Evolutionary conservation across 768 basidiomycete species (phyloP).

Genomic region (Naganishia vaughanmartiniae): DNA sequence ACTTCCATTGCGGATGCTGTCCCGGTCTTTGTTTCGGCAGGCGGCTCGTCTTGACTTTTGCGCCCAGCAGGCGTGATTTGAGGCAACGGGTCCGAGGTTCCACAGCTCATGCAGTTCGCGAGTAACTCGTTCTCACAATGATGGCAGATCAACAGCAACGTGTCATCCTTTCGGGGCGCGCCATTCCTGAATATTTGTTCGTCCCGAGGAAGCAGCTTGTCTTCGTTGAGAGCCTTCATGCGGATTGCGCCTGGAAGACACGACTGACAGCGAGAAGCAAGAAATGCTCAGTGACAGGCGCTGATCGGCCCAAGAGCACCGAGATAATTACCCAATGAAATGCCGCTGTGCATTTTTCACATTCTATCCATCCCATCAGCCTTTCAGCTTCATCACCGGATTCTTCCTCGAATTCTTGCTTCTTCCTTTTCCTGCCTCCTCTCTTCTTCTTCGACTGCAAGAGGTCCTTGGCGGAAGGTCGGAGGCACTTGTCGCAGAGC

Average conservation of each 20-base stretch:
- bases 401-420: conserved; percentile 14
- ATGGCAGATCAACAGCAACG: conserved; percentile 2
- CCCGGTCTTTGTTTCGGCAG: background rate
- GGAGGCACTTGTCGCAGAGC: conserved; percentile 27
- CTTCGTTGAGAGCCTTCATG: conserved; percentile 8
- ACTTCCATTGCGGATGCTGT: background rate
- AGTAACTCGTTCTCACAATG: conserved; percentile 15
- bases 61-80: background rate
- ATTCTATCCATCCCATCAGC: conserved; percentile 28
- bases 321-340: conserved; percentile 26
- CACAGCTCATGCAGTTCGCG: conserved; percentile 19
- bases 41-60: too few relatives aligned
- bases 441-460: conserved; percentile 14
- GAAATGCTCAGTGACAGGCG: background rate
- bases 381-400: conserved; percentile 6
- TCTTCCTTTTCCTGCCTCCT: conserved; percentile 8
- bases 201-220: conserved; percentile 1
- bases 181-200: conserved; percentile 17
- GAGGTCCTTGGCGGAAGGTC: conserved; percentile 13
- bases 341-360: conserved; percentile 18
- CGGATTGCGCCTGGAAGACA: conserved; percentile 24
- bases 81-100: conserved; percentile 12
- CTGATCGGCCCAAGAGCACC: background rate
- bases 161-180: conserved; percentile 5
- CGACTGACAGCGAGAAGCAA: background rate